Evolutionary conservation across 441 rosid genomes (phyloP).

Genomic region (Populus tomentosa): DNA sequence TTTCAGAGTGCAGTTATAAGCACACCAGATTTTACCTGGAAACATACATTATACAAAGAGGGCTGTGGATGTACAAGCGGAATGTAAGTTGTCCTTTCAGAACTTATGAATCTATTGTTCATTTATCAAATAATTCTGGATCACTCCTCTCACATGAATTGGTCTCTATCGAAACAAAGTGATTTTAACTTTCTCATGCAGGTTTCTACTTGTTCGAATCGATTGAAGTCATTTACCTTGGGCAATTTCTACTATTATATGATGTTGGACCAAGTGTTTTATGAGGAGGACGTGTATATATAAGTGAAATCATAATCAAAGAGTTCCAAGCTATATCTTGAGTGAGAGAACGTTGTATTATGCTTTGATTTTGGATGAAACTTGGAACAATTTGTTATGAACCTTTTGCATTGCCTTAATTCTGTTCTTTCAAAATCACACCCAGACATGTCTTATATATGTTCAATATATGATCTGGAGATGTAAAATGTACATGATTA

Average conservation of each 20-base stretch:
- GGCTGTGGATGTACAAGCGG: constrained; percentile 13
- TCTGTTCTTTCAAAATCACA: too few relatives aligned
- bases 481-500: neutral
- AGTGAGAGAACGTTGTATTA: neutral
- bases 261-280: constrained; percentile 5
- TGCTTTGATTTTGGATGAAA: neutral
- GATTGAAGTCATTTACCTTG: neutral
- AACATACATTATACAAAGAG: constrained; percentile 9
- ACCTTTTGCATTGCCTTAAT: too few relatives aligned
- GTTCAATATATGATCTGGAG: neutral
- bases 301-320: neutral
- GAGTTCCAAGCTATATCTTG: constrained; percentile 12
- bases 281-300: constrained; percentile 19
- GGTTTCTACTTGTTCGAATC: constrained; percentile 15
- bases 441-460: neutral
- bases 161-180: neutral
- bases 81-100: constrained; percentile 25
- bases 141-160: neutral
- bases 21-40: constrained; percentile 12
- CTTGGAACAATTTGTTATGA: constrained; percentile 10
- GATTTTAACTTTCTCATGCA: constrained; percentile 14
- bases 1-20: constrained; percentile 14
- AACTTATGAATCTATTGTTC: neutral
- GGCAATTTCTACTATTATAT: constrained; percentile 14
- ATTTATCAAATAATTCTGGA: neutral